phyloP scores from a whole-genome alignment of 2,329 filamentous ascomycete genomes.

The Mariannaea sp. region DNA sequence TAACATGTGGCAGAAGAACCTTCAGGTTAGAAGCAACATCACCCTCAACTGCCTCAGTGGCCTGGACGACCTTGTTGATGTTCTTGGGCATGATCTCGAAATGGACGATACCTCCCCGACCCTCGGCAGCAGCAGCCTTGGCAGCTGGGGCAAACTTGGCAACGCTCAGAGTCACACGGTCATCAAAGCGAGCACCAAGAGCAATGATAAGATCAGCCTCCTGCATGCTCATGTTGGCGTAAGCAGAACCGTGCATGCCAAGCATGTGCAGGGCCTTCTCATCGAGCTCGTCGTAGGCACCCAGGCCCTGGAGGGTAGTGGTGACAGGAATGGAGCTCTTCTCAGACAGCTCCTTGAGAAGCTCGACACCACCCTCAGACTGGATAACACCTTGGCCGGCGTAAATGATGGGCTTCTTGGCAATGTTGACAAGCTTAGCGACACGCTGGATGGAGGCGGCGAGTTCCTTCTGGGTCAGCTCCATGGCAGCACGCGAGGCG shows the following conservation, averaged over 20 bases:
- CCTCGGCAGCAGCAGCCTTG: constrained; percentile 80
- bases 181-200: constrained; percentile 91
- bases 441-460: constrained; percentile 75
- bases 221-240: constrained; percentile 98
- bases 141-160: constrained; percentile 88
- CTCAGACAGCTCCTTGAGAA: constrained; percentile 85
- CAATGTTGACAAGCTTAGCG: constrained; percentile 79
- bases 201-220: constrained; percentile 95
- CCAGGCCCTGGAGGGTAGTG: constrained; percentile 91
- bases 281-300: constrained; percentile 90
- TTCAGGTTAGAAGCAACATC: constrained; percentile 83
- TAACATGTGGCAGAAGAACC: constrained; percentile 73
- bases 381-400: constrained; percentile 89
- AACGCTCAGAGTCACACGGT: constrained; percentile 85
- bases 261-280: constrained; percentile 97
- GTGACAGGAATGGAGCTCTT: constrained; percentile 93
- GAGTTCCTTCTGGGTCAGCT: constrained; percentile 73
- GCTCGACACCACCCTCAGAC: constrained; percentile 74
- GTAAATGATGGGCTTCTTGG: constrained; percentile 95
- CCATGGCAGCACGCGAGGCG: constrained; percentile 76
- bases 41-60: constrained; percentile 92
- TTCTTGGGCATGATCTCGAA: constrained; percentile 99
- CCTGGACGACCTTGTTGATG: constrained; percentile 99
- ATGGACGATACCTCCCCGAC: constrained; percentile 91
- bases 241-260: constrained; percentile 96